Percentiles rank a stretch among this genome's conserved stretches.
These are phyloP conservation scores for Stemphylium beticola DNA, from an alignment of 2,329 filamentous ascomycete species.

Conservation along the genomic window DNA sequence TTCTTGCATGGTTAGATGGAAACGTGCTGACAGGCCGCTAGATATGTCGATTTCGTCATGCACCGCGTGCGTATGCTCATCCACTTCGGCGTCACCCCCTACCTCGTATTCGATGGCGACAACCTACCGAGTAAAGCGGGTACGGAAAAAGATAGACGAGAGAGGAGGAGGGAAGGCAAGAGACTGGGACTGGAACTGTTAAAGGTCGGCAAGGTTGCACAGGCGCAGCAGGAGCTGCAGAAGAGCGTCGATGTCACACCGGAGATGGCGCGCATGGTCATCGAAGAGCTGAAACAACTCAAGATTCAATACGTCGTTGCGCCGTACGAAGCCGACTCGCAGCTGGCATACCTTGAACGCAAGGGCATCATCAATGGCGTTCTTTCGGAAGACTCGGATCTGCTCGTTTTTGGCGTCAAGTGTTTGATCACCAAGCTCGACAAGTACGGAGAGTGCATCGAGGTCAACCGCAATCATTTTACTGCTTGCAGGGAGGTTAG, in stretches of 20 bases:
- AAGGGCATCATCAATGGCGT: slow-evolving; percentile 85
- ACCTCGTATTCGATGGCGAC: slow-evolving; percentile 95
- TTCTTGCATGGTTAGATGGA: not conserved
- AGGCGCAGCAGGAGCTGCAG: slow-evolving; percentile 86
- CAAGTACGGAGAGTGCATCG: slow-evolving; percentile 89
- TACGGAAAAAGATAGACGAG: slow-evolving; percentile 80
- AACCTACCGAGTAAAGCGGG: slow-evolving; percentile 90
- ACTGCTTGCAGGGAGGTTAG: slow-evolving; percentile 86
- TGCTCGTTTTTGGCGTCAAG: slow-evolving; percentile 93
- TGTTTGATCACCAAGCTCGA: slow-evolving; percentile 92
- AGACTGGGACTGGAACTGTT: slow-evolving; percentile 78
- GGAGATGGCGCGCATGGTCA: slow-evolving; percentile 89
- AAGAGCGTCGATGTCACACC: slow-evolving; percentile 96
- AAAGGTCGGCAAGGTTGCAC: slow-evolving; percentile 77
- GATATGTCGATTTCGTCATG: slow-evolving; percentile 89
- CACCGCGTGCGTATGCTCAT: slow-evolving; percentile 91
- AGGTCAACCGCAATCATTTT: slow-evolving; percentile 89
- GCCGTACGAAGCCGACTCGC: slow-evolving; percentile 97
- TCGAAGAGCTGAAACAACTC: slow-evolving; percentile 85
- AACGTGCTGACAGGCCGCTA: slow-evolving; percentile 47
- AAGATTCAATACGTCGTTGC: slow-evolving; percentile 88
- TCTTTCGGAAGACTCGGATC: slow-evolving; percentile 93
- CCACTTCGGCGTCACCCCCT: slow-evolving; percentile 92
- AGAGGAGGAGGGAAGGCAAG: slow-evolving; percentile 77
- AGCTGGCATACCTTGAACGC: slow-evolving; percentile 90